Percentiles rank a stretch among this genome's conserved stretches.
Evolutionary conservation across 331 rosid genomes (phyloP).

Genomic region (Cydonia oblonga): DNA sequence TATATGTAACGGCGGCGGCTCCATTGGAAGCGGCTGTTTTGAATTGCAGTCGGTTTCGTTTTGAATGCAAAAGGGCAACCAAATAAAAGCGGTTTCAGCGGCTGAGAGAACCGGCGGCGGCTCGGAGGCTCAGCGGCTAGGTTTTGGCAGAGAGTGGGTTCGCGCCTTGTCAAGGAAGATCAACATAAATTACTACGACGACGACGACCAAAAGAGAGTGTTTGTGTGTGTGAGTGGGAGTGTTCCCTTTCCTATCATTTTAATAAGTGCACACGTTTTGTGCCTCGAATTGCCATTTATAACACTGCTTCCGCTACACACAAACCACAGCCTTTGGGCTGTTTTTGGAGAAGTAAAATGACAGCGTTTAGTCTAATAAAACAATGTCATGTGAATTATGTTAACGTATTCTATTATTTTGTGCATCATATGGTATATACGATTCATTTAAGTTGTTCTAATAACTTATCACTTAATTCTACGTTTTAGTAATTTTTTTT

Average conservation of each 20-base stretch:
- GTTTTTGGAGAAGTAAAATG: background rate
- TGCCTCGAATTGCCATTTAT: background rate
- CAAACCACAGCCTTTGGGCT: background rate
- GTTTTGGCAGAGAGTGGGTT: constrained; percentile 8
- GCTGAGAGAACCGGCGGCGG: background rate
- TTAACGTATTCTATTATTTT: too few relatives aligned
- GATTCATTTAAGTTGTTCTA: too few relatives aligned
- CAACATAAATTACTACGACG: constrained; percentile 20
- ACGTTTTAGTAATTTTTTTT: too few relatives aligned
- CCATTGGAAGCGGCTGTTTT: constrained; percentile 30
- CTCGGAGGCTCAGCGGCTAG: constrained; percentile 1
- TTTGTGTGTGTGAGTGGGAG: background rate
- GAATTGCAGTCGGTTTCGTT: too few relatives aligned
- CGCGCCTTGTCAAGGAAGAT: constrained; percentile 21
- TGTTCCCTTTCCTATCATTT: background rate
- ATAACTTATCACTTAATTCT: too few relatives aligned
- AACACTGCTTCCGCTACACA: background rate
- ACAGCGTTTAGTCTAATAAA: fast-evolving
- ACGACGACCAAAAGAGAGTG: background rate
- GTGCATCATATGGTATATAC: too few relatives aligned
- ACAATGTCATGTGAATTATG: too few relatives aligned
- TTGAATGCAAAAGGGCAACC: too few relatives aligned
- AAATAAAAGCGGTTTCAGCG: background rate
- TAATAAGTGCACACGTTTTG: background rate
- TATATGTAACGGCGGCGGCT: constrained; percentile 31